Evolutionary conservation across 768 basidiomycete genomes (phyloP).

Genomic region (Paxillus rubicundulus): DNA sequence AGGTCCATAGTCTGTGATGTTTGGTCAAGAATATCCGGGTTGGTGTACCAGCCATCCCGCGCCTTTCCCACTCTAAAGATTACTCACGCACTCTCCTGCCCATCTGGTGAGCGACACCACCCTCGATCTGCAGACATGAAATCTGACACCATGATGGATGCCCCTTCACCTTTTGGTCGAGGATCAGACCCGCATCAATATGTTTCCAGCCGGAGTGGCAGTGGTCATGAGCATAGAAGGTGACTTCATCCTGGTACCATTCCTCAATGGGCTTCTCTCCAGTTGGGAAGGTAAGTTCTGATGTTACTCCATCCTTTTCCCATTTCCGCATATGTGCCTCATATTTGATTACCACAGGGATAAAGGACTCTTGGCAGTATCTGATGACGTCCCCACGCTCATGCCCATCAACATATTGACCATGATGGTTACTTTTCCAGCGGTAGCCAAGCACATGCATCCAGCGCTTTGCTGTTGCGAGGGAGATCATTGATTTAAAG

Average conservation of each 20-base stretch:
- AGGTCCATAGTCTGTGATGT: no score
- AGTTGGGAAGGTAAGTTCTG: constrained; percentile 15
- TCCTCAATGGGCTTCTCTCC: constrained; percentile 7
- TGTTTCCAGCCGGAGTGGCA: constrained; percentile 10
- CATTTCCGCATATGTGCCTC: constrained; percentile 21
- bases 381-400: constrained; percentile 30
- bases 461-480: constrained; percentile 38
- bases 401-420: no score
- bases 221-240: constrained; percentile 40
- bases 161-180: constrained; percentile 34
- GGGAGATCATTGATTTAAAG: constrained; percentile 16
- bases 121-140: constrained; percentile 35
- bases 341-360: constrained; percentile 16
- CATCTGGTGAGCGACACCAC: constrained; percentile 19
- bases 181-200: constrained; percentile 18
- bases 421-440: constrained; percentile 19
- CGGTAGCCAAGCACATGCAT: constrained; percentile 26
- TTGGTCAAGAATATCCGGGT: no score
- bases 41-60: no score
- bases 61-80: no score
- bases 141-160: constrained; percentile 35
- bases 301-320: constrained; percentile 31
- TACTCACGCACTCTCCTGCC: constrained; percentile 14
- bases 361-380: constrained; percentile 21
- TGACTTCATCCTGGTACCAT: constrained; percentile 42